Base-by-base conservation (phyloP, 2,329 filamentous ascomycete genomes). In the Trichoderma aggressivum region DNA sequence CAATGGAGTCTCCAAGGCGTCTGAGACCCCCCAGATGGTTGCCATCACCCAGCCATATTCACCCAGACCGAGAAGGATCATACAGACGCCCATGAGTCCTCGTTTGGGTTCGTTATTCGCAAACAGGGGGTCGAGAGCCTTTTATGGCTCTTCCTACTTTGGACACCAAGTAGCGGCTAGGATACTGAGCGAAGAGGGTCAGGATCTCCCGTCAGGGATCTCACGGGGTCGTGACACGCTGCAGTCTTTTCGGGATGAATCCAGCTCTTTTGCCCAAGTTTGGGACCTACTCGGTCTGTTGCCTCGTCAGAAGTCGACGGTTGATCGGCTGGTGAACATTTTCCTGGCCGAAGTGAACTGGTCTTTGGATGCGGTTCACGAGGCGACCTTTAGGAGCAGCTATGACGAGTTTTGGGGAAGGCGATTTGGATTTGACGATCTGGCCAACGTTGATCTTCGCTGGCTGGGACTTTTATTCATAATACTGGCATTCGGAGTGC, bases 321-420 rank as follows among this genome's bases (percentile, higher is more conserved):
- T 59, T n/a, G 55, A 59, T 10, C 64, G 64, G 24, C 26, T 68
- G 36, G 64, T 68, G 26, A 50, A 68, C n/a, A 68, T 68, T 3
- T 68, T 68, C 1, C 26, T 59, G 26, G 24, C 50, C 1, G 64
- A 68, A n/a, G 64, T 68, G 55, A 68, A 59, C 53, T 59, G 64
- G 64, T 68, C 64, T 21, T 59, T 68, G 64, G 64, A 68, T 68
- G 55, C 64, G 0, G 64, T 68, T 34, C 64, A 68, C 26, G 53
- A 68, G 18, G 50, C 26, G 26, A 59, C 53, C 5, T 59, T 59
- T 14, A 47, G 64, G 36, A 68, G 55, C 64, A 59, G 55, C 18
- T 68, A 68, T 34, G 64, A 68, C 12, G 64, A 68, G 55, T 59
- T 68, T 47, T 68, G 64, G 55, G 64, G 64, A 10, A 50, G 64